phyloP scores from a whole-genome alignment of 805 yeast species.

The Kuraishia molischiana region DNA sequence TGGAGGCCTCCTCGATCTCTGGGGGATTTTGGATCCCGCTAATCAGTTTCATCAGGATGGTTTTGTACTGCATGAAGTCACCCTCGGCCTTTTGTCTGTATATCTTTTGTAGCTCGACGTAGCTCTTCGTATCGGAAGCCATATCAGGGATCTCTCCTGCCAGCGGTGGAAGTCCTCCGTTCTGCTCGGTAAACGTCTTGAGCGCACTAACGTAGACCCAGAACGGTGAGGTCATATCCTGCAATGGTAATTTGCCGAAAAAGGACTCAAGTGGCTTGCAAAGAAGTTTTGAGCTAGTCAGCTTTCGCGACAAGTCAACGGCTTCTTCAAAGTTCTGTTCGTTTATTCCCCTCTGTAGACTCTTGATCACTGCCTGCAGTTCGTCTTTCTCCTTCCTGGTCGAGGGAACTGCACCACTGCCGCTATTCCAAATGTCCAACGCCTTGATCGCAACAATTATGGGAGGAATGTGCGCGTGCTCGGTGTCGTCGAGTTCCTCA shows the following conservation, averaged over 20 bases:
- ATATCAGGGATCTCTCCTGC: constrained; percentile 79
- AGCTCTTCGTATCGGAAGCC: constrained; percentile 65
- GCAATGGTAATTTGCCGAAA: neutral
- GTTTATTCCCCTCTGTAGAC: constrained; percentile 21
- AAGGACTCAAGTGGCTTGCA: neutral
- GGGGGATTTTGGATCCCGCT: constrained; percentile 27
- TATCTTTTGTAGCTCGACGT: constrained; percentile 44
- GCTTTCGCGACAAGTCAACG: constrained; percentile 25
- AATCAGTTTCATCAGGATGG: neutral
- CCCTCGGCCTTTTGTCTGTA: constrained; percentile 43
- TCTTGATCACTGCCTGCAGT: constrained; percentile 26
- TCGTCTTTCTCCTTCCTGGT: constrained; percentile 16
- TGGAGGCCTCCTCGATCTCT: constrained; percentile 16
- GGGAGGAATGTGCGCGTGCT: constrained; percentile 60
- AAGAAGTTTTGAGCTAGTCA: neutral
- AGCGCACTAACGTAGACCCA: constrained; percentile 59
- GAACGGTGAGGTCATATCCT: constrained; percentile 24
- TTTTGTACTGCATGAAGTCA: constrained; percentile 26
- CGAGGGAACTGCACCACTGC: constrained; percentile 12
- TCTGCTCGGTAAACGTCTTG: constrained; percentile 32
- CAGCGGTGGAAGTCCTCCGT: constrained; percentile 43
- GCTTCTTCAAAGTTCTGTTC: constrained; percentile 49
- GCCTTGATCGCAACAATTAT: constrained; percentile 51
- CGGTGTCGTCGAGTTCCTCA: constrained; percentile 29
- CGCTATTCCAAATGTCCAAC: constrained; percentile 27